phyloP scores from a whole-genome alignment of 352 stramenopile species.

The Phytophthora boehmeriae region DNA sequence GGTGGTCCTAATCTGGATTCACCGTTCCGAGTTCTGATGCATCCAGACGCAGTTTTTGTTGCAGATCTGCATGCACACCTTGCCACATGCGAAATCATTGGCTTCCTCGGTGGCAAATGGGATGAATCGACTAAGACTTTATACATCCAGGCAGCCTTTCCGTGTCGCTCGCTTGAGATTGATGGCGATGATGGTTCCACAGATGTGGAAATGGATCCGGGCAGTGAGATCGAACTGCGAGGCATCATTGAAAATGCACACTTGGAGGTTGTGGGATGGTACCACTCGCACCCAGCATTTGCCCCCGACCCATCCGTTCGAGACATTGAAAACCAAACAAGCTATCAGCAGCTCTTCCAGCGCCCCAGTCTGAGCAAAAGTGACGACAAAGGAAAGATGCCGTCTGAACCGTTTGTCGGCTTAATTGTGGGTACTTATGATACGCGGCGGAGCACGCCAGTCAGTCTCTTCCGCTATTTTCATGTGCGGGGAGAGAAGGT shows the following conservation, averaged over 20 bases:
- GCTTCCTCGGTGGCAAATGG: slow-evolving; percentile 93
- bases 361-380: slow-evolving; percentile 33
- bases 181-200: slow-evolving; percentile 91
- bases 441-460: slow-evolving; percentile 64
- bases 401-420: slow-evolving; percentile 91
- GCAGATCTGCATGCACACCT: slow-evolving; percentile 94
- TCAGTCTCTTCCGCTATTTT: slow-evolving; percentile 88
- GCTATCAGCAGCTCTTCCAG: slow-evolving; percentile 92
- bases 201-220: slow-evolving; percentile 96
- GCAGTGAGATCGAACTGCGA: slow-evolving; percentile 90
- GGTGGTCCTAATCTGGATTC: slow-evolving; percentile 52
- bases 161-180: slow-evolving; percentile 90
- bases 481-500: slow-evolving; percentile 76
- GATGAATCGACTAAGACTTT: slow-evolving; percentile 80
- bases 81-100: slow-evolving; percentile 94
- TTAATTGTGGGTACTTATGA: slow-evolving; percentile 96
- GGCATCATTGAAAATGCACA: slow-evolving; percentile 90
- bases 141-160: slow-evolving; percentile 94
- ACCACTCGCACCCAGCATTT: slow-evolving; percentile 95
- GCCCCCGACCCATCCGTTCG: slow-evolving; percentile 91
- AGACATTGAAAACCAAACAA: slow-evolving; percentile 95
- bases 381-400: slow-evolving; percentile 21
- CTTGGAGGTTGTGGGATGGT: slow-evolving; percentile 94
- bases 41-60: slow-evolving; percentile 91
- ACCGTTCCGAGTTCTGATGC: slow-evolving; percentile 89